These are phyloP conservation scores for Elsinoe perseae DNA, from an alignment of 2,329 filamentous ascomycete species.

Conservation along the genomic window DNA sequence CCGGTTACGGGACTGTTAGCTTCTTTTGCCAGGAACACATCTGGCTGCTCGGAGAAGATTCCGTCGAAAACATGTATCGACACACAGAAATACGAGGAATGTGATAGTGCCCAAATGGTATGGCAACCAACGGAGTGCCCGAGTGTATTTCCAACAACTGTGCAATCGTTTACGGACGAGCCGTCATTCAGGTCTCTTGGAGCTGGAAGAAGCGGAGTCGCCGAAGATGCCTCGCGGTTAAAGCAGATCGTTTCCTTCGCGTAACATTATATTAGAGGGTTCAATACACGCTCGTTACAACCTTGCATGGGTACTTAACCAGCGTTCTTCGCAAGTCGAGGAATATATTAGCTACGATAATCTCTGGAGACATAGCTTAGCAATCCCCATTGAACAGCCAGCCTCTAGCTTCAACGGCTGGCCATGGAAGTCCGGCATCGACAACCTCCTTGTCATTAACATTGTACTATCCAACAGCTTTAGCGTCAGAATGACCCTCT, in stretches of 20 bases:
- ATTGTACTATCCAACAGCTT: not conserved
- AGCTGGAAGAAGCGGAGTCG: not conserved
- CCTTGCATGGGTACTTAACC: too few species aligned
- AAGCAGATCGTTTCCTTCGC: too few species aligned
- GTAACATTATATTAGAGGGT: too few species aligned
- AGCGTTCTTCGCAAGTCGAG: not conserved
- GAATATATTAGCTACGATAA: not conserved
- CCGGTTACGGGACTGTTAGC: not conserved
- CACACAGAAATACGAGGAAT: not conserved
- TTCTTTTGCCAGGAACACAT: not conserved
- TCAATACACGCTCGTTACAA: too few species aligned
- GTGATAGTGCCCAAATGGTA: not conserved
- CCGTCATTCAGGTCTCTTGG: not conserved
- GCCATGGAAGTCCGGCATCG: not conserved
- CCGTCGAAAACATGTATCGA: not conserved
- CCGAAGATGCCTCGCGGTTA: not conserved
- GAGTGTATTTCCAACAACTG: conserved; percentile 1
- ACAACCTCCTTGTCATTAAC: not conserved
- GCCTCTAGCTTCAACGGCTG: conserved; percentile 5
- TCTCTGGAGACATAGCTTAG: too few species aligned
- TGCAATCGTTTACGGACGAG: conserved; percentile 3
- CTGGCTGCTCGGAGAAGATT: not conserved
- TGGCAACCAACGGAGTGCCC: conserved; percentile 5
- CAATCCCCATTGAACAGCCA: not conserved
- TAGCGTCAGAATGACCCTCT: not conserved